Evolutionary conservation across 352 stramenopile species (phyloP), one percentile per base, ranked within the genome.

Genomic region (Phytophthora kernoviae): DNA sequence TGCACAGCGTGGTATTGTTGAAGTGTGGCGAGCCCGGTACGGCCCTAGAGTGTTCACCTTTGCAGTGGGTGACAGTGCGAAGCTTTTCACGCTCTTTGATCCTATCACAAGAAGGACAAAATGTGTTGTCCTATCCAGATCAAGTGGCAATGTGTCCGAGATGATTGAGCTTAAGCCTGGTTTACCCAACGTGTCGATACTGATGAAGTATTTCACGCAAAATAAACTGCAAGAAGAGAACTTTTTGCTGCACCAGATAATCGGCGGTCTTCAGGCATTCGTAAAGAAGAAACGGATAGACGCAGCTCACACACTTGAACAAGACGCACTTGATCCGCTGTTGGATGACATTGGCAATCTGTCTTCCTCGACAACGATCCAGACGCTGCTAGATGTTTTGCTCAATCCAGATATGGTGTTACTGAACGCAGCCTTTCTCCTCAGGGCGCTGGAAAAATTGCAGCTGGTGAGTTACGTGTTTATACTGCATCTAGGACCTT

Each of bases 211-310:
- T 62, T 93, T 93, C 47, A 88, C 81, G 8, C 78, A 95, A 46
- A 93, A 92, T 54, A 91, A 91, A 42, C 77, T 91, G 9, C 84
- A 95, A 65, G 84, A 95, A 53, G 86, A 95, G 44, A 90, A 88
- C n/a, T 95, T 93, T 42, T 47, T 91, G 26, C 54, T 95, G 44
- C 84, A 95, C 20, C 86, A 95, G 57, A 71, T 95, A 10, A 84
- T 91, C 21, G 81, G 80, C 6, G 70, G 72, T 2, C 70, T 95
- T 12, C 82, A 90, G 50, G 70, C 79, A n/a, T 89, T 81, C 33
- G 81, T 84, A 18, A 91, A 88, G 61, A 86, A 86, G 62, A 88
- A 81, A 58, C 62, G 64, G 36, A 42, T 53, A 0, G 65, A 87
- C 41, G 42, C 59, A 2, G 47, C 51, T 1, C 66, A 77, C 44